Base-by-base conservation (phyloP, 495 filamentous ascomycete genomes). In the Cercophora scortea region DNA sequence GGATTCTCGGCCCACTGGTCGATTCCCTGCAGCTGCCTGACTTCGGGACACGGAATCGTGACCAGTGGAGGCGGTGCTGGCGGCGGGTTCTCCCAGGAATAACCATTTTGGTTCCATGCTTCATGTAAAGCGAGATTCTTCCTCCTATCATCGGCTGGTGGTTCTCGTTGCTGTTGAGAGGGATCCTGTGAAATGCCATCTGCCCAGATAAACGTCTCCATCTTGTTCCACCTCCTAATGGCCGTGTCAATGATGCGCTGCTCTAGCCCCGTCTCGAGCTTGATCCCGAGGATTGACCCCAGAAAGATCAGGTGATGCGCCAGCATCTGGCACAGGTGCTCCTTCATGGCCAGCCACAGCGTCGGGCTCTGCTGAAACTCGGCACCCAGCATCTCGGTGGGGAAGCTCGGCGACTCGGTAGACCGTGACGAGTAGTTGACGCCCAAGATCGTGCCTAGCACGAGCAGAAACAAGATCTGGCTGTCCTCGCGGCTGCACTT, bases 281-380 rank as follows among this genome's bases (percentile, higher is more conserved):
- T 60, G 47, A 71, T 67, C 2, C 62, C 62, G 5, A 71, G 43
- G 42, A 61, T 57, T 0, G 60, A 62, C 0, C 63, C 67, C 4
- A 71, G 47, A 34, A 57, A 70, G 8, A 68, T 58, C 25, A 70
- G 45, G 45, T 71, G 60, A 34, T 68, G 66, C 1, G 61, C 67
- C 25, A 71, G 55, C 53, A 64, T 71, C 52, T 68, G 66, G 40
- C 63, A 61, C 35, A 71, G 51, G 40, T 64, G 62, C 42, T 63
- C 63, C 52, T 64, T 61, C 54, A 62, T 71, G 34, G 61, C 53
- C 25, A 68, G 34, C 63, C 63, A 66, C 15, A 64, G 52, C 8
- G 65, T 68, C 35, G 65, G 65, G 46, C 61, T 68, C 17, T 59
- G 51, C 32, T 58, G 61, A 17, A 63, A 58, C 16, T 60, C 54